Conservation (phyloP, 2,329 filamentous ascomycete species). For the Geosmithia morbida region DNA sequence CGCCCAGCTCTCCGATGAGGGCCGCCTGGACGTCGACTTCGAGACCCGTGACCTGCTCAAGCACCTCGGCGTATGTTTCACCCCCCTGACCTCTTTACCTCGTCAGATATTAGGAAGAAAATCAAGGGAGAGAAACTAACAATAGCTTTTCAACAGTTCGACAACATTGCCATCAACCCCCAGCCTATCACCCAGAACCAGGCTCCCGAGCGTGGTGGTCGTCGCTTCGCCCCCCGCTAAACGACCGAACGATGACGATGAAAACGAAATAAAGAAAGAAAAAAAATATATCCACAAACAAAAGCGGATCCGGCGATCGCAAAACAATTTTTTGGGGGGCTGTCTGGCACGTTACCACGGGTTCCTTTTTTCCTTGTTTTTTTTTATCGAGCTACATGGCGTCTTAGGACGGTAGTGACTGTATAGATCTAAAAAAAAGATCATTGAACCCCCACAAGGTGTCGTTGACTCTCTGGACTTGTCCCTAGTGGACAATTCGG, state of each 20-base stretch:
- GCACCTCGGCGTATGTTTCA: constrained; percentile 80
- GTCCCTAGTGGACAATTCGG: constrained; percentile 16
- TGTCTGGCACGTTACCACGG: constrained; percentile 24
- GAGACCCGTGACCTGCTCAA: constrained; percentile 99
- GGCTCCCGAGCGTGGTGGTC: constrained; percentile 61
- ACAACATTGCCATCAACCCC: constrained; percentile 94
- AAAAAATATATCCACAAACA: constrained; percentile 11
- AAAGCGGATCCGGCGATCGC: constrained; percentile 13
- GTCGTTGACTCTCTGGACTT: constrained; percentile 65
- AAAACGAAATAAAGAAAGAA: constrained; percentile 5
- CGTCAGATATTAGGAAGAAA: neutral
- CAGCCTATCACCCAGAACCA: constrained; percentile 82
- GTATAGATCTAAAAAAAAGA: constrained; percentile 45
- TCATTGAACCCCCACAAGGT: constrained; percentile 56
- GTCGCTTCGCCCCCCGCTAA: constrained; percentile 56
- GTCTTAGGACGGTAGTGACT: constrained; percentile 44
- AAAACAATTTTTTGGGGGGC: constrained; percentile 10
- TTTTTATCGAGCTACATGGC: constrained; percentile 26
- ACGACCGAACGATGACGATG: constrained; percentile 3
- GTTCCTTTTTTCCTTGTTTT: constrained; percentile 8
- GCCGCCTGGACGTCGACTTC: constrained; percentile 85
- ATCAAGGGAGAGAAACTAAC: neutral
- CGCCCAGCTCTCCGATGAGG: constrained; percentile 82
- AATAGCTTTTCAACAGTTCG: constrained; percentile 50
- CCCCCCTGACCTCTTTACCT: neutral